Evolutionary conservation across 177 flowering plant species (phyloP), one percentile per base, ranked within the genome.

Genomic region (Vitis hybrid): DNA sequence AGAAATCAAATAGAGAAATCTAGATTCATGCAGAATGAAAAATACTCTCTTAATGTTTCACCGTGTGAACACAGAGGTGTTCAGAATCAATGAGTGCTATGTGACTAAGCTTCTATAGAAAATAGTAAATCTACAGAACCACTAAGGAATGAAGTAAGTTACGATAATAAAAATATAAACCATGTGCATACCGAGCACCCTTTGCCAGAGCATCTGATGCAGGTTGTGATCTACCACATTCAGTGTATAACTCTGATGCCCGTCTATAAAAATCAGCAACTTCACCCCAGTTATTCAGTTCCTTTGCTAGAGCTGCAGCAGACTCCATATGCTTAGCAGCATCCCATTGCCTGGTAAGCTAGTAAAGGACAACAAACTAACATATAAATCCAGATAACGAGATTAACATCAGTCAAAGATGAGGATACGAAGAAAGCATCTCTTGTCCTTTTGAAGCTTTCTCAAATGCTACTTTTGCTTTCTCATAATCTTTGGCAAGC

Each of bases 311-410:
- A 58, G 90, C 83, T 75, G 84, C 99, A 73, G 97, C 95, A 71
- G 98, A 86, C 65, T 94, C 99, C 99, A 94, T 88, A 74, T 91
- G 97, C 79, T 90, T 94, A 48, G 99, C 99, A 79, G 98, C 99
- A 88, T 94, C 99, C 99, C 99, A 94, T 27, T 95, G 98, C 35
- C 96, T 94, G 66, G 64, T 68, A 80, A 61, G 18, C 71, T 79
- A 54, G 84, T 87, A 48, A 85, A 89, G 92, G 89, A 77, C 66
- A 54, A 55, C 18, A 48, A 4, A 2, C 24, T 21, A 55, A 17
- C 59, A 48, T 58, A 21, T 30, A 57, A 41, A 61, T 58, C 11
- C 13, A 53, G 17, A 61, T 63, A 15, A 50, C 13, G 15, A 61
- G 52, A 9, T 56, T 6, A 66, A 7, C n/a, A 66, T 3, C 17